phyloP scores from a whole-genome alignment of 192 early-diverging fungal genomes.

The Coemansia sp. region DNA sequence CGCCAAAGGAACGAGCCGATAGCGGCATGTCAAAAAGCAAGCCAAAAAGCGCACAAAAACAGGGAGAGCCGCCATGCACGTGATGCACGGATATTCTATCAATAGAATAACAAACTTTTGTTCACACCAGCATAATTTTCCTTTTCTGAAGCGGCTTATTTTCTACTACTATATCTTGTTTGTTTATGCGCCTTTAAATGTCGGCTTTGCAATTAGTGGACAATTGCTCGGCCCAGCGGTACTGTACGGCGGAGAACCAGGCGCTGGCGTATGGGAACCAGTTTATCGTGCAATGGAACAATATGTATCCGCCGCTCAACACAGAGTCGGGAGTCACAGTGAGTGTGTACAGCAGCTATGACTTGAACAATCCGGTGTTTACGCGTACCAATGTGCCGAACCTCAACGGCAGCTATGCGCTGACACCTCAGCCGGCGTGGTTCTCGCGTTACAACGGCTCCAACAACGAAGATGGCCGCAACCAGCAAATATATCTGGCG shows the following conservation, averaged over 20 bases:
- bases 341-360: constrained; percentile 40
- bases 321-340: constrained; percentile 29
- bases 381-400: constrained; percentile 17
- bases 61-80: background rate
- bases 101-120: background rate
- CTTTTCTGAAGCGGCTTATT: constrained; percentile 4
- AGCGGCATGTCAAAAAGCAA: no score
- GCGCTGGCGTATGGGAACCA: constrained; percentile 28
- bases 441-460: constrained; percentile 41
- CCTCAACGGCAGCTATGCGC: constrained; percentile 25
- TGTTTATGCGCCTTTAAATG: constrained; percentile 9
- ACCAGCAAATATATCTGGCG: constrained; percentile 39
- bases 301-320: constrained; percentile 40
- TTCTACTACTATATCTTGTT: constrained; percentile 12
- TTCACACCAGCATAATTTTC: constrained; percentile 4
- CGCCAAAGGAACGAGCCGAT: no score
- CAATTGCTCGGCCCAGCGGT: constrained; percentile 38
- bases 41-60: background rate
- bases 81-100: background rate
- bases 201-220: constrained; percentile 18
- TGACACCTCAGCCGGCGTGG: constrained; percentile 34
- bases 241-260: constrained; percentile 25
- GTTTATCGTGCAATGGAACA: constrained; percentile 48
- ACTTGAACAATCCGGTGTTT: constrained; percentile 25
- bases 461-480: constrained; percentile 10